Evolutionary conservation across 139 green algal genomes (phyloP).

Genomic region (Pedinophyceae sp.): DNA sequence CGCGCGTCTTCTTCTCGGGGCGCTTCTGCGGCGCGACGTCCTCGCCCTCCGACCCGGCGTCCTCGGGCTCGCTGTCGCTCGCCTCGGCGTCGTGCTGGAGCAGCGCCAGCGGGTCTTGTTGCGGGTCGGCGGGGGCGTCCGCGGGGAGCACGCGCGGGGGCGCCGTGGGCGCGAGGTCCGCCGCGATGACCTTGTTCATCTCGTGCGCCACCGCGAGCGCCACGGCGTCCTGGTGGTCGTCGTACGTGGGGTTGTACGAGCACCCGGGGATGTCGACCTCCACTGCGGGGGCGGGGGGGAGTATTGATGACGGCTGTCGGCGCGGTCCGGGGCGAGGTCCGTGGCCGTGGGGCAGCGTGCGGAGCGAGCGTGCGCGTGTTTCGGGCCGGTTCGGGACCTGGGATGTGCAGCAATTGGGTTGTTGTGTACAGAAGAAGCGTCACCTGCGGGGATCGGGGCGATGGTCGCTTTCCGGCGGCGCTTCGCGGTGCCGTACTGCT

Average conservation of each 20-base stretch:
- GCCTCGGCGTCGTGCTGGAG: conserved; percentile 4
- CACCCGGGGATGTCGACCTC: conserved; percentile 56
- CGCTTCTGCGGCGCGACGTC: conserved; percentile 10
- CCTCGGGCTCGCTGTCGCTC: conserved; percentile 14
- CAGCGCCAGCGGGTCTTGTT: conserved; percentile 14
- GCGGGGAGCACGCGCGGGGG: conserved; percentile 5
- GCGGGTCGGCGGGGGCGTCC: background rate
- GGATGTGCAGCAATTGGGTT: too few relatives aligned
- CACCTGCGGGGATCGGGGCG: too few relatives aligned
- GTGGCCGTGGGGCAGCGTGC: background rate
- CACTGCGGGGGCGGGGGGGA: conserved; percentile 19
- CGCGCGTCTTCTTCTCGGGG: conserved; percentile 26
- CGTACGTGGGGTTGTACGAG: conserved; percentile 61
- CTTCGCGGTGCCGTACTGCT: too few relatives aligned
- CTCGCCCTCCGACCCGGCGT: conserved; percentile 13
- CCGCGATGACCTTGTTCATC: conserved; percentile 30
- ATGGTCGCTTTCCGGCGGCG: too few relatives aligned
- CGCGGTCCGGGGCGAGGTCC: background rate
- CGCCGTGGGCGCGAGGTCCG: conserved; percentile 7
- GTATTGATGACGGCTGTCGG: background rate
- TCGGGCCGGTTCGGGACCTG: background rate
- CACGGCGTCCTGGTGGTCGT: conserved; percentile 48
- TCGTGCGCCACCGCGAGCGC: conserved; percentile 56
- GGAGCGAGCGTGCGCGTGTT: background rate
- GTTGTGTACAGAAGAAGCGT: too few relatives aligned